Conservation (phyloP, 2,329 filamentous ascomycete species). For the Leptographium galeiforme region DNA sequence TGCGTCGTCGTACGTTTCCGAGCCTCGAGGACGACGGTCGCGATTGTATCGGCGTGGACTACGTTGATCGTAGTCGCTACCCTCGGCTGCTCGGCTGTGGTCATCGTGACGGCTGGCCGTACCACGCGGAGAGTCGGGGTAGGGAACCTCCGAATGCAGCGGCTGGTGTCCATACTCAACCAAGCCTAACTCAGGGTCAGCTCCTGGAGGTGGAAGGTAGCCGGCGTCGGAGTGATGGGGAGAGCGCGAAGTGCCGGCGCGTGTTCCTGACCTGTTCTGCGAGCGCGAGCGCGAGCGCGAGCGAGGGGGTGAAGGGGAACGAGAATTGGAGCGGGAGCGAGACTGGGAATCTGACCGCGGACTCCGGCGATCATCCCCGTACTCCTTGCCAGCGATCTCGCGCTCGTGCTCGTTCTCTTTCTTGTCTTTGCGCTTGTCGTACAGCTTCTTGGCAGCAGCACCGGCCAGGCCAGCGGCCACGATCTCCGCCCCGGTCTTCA, state of each 20-base stretch:
- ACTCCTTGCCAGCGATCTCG: slow-evolving; percentile 13
- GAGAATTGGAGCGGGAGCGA: slow-evolving; percentile 12
- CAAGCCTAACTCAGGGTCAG: slow-evolving; percentile 56
- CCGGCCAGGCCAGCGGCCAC: slow-evolving; percentile 46
- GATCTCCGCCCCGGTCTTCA: slow-evolving; percentile 45
- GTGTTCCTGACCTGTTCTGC: slow-evolving; percentile 15
- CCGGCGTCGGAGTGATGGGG: slow-evolving; percentile 30
- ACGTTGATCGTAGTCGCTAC: slow-evolving; percentile 10
- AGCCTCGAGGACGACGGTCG: not conserved
- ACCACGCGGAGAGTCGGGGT: slow-evolving; percentile 12
- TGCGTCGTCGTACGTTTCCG: slow-evolving; percentile 9
- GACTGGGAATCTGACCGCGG: slow-evolving; percentile 5
- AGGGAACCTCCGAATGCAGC: slow-evolving; percentile 28
- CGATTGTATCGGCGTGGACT: not conserved
- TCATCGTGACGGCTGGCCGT: slow-evolving; percentile 8
- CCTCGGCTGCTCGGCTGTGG: slow-evolving; percentile 36
- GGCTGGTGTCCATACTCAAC: slow-evolving; percentile 52
- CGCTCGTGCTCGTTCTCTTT: slow-evolving; percentile 31
- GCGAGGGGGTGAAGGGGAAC: slow-evolving; percentile 18
- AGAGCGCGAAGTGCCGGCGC: slow-evolving; percentile 20
- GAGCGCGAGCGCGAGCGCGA: slow-evolving; percentile 14
- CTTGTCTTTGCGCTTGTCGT: slow-evolving; percentile 48
- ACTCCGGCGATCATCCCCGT: slow-evolving; percentile 21
- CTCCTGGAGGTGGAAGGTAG: slow-evolving; percentile 11
- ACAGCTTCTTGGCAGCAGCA: slow-evolving; percentile 47